Evolutionary conservation across 345 rosid species (phyloP).

Genomic region (Gossypium thurberi): DNA sequence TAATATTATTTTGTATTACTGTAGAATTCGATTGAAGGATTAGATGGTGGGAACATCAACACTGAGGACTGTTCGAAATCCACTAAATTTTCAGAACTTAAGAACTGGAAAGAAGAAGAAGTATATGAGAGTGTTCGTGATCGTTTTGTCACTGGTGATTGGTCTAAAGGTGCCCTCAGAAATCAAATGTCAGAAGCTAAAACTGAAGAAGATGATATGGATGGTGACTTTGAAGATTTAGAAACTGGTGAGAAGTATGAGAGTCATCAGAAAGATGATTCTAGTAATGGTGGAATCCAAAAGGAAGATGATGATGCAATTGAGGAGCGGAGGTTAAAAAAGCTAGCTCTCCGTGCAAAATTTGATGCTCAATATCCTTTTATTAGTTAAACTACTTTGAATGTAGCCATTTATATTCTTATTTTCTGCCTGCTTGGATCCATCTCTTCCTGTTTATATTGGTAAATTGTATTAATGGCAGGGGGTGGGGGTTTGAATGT

Average conservation of each 20-base stretch:
- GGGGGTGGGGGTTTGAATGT: neutral
- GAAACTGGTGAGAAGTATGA: conserved; percentile 66
- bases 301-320: conserved; percentile 38
- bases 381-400: conserved; percentile 12
- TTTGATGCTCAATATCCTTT: conserved; percentile 93
- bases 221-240: conserved; percentile 92
- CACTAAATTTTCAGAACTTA: conserved; percentile 33
- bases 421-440: neutral
- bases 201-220: conserved; percentile 43
- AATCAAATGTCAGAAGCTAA: conserved; percentile 33
- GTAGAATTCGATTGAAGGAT: no score
- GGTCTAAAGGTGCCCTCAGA: conserved; percentile 72
- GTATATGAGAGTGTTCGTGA: conserved; percentile 65
- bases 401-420: neutral
- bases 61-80: conserved; percentile 49
- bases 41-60: no score
- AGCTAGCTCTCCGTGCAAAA: conserved; percentile 71
- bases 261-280: conserved; percentile 26
- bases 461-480: neutral
- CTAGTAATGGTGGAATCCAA: conserved; percentile 24
- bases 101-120: conserved; percentile 65
- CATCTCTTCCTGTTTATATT: neutral
- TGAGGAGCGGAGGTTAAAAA: conserved; percentile 68
- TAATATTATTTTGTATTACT: no score
- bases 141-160: conserved; percentile 85